Evolutionary conservation across 2,329 filamentous ascomycete genomes (phyloP), one percentile per base, ranked within the genome.

Genomic region (Neofusicoccum kwambonambiense): DNA sequence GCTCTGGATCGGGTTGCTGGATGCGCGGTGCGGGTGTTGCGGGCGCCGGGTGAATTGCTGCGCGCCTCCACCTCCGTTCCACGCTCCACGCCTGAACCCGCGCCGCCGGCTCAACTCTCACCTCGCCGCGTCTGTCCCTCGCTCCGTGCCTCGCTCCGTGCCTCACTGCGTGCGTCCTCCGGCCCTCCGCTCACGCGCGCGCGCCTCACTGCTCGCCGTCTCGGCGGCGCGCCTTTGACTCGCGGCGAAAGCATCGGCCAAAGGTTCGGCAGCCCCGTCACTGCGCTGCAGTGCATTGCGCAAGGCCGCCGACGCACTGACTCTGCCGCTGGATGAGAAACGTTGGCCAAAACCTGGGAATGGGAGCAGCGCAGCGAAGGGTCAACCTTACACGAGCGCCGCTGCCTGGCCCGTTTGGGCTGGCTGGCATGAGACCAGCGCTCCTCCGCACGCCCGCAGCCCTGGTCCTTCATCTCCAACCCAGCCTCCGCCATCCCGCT

Each of bases 31-130:
- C 22, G 22, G 22, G 22, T 3, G 22, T 22, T 22, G 22, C 22
- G 22, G 22, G 22, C 22, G 39, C 22, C 54, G 54, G 54, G 15
- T 58, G 54, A 58, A 58, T 58, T 42, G 35, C 22, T 57, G 37
- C 19, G 45, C 22, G 41, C 54, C 54, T 31, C 54, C 39, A 22
- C 54, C 54, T 44, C 41, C 22, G 22, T 39, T 13, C 19, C 39
- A 11, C 22, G 22, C 22, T 11, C 9, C n/a, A 3, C 45, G 45
- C 45, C 45, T 27, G 17, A 35, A 56, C 19, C 52, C 52, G 37
- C 37, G 35, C 35, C 52, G 52, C 52, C 52, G 52, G 52, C 35
- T 56, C 52, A 56, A 58, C 31, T 17, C 52, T 51, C 47, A 35
- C 47, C 27, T 3, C 27, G 8, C 45, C 45, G 27, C 27, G 4